Base-by-base conservation (phyloP, 805 yeast genomes). In the Saturnispora galanensis region DNA sequence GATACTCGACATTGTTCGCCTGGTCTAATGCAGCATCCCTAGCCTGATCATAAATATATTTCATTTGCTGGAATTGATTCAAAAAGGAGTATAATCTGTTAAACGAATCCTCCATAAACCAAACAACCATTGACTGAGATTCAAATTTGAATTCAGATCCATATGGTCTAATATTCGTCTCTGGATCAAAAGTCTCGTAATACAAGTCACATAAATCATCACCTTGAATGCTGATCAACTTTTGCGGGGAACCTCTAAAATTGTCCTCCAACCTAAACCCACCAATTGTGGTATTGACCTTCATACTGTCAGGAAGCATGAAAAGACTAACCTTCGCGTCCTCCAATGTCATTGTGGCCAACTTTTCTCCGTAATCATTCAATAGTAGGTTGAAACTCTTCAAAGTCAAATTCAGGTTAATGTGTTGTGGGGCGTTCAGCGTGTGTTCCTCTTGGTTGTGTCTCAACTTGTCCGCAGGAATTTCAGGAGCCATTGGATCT, bases 11-110 rank as follows among this genome's bases (percentile, higher is more conserved):
- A 41, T 64, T 73, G 30, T 50, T 77, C 0, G 93, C 93, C 59
- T 85, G 95, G 52, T 82, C 76, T 52, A 87, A 74, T 0, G 97
- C 96, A 10, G 88, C 85, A 55, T 82, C 86, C 47, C 97, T 74
- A 0, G 97, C 95, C 16, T 74, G 68, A 56, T 93, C 98, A 60
- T 84, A 94, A n/a, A 89, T 70, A 4, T 75, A 76, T 61, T 93
- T 93, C 95, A 90, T 86, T 52, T 74, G 74, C 47, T 78, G 81
- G 56, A 94, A 84, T 52, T 82, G 83, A 51, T 76, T 76, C 54
- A 87, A 65, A 54, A 78, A 90, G 10, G 73, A 68, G 29, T 82
- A 56, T 10, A 94, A 73, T 51, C 80, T 74, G 31, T 79, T 71
- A 47, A 88, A 71, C 0, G 97, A 83, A 47, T 79, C 83, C 54